Evolutionary conservation across 2,329 filamentous ascomycete species (phyloP).

Genomic region (Fusarium sp.): DNA sequence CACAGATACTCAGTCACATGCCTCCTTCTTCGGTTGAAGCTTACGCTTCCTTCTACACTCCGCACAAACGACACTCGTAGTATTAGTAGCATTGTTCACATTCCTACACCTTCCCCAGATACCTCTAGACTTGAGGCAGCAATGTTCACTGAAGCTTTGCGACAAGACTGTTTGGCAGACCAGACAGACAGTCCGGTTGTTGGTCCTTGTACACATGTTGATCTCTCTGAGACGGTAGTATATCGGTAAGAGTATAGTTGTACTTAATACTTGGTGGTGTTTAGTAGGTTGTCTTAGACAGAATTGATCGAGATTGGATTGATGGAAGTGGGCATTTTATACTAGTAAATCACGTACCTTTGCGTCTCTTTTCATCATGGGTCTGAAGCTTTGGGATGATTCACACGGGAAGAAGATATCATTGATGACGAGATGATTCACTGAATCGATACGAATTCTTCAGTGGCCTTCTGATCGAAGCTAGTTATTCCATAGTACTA

Average conservation of each 20-base stretch:
- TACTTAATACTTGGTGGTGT: accelerated
- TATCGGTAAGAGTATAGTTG: no score
- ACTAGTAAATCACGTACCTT: background rate
- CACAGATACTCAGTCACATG: background rate
- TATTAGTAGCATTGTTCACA: background rate
- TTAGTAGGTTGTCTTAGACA: accelerated
- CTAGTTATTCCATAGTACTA: background rate
- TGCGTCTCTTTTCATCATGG: background rate
- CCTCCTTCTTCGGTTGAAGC: background rate
- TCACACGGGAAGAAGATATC: background rate
- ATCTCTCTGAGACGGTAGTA: no score
- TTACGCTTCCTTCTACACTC: background rate
- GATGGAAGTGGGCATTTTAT: background rate
- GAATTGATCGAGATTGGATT: background rate
- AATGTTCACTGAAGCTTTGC: background rate
- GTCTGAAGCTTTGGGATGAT: background rate
- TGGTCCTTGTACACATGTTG: background rate
- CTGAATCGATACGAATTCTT: accelerated
- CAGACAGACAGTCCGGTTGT: background rate
- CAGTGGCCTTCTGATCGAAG: background rate
- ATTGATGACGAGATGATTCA: background rate
- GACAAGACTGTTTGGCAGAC: background rate
- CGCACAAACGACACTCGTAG: background rate
- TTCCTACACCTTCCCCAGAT: background rate
- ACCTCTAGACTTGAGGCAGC: background rate